These are phyloP conservation scores for Entomortierella chlamydospora DNA, from an alignment of 192 early-diverging fungal species.

Conservation along the genomic window DNA sequence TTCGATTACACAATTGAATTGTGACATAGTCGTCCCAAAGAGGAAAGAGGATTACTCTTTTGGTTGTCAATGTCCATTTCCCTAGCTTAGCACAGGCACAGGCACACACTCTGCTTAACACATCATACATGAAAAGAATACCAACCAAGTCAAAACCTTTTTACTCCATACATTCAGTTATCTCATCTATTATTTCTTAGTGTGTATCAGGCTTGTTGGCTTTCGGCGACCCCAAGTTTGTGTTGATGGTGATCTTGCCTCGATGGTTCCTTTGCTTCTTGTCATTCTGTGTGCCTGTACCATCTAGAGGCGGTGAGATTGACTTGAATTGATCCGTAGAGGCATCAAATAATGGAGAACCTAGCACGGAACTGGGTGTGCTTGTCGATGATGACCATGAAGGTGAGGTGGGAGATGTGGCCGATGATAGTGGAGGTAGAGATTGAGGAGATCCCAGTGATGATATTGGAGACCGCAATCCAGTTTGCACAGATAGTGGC, in stretches of 20 bases:
- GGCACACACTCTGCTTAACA: too few relatives aligned
- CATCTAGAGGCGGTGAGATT: conserved; percentile 29
- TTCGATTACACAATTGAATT: too few relatives aligned
- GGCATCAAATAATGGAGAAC: not conserved
- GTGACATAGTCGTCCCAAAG: too few relatives aligned
- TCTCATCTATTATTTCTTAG: not conserved
- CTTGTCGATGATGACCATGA: conserved; percentile 16
- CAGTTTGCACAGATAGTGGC: conserved; percentile 20
- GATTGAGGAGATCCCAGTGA: not conserved
- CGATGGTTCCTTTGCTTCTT: conserved; percentile 9
- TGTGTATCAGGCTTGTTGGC: not conserved
- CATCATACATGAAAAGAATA: not conserved
- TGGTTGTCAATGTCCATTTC: not conserved
- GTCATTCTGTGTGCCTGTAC: not conserved
- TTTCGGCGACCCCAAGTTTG: conserved; percentile 12
- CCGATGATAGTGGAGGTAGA: not conserved
- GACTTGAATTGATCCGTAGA: conserved; percentile 18
- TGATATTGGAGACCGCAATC: conserved; percentile 4
- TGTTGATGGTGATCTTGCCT: conserved; percentile 33
- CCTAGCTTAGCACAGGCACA: not conserved
- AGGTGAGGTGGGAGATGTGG: conserved; percentile 24
- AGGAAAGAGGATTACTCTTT: too few relatives aligned
- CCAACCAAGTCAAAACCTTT: not conserved
- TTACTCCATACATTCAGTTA: not conserved
- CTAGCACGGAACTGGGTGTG: not conserved